These are phyloP conservation scores for Chalciporus sphaerocephalus DNA, from an alignment of 768 basidiomycete species.

Conservation along the genomic window DNA sequence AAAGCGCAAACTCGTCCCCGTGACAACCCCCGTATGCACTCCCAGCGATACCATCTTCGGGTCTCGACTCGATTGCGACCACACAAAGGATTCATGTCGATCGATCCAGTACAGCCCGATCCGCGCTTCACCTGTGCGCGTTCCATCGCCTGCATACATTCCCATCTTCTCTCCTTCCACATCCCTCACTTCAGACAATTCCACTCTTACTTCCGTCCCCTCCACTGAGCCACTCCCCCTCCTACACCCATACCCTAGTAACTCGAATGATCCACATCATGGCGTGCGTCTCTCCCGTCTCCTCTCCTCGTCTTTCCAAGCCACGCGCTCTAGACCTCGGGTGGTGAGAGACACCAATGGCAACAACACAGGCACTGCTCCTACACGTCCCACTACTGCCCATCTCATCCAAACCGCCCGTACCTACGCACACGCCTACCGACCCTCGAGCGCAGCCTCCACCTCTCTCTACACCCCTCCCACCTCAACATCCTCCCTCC, in stretches of 20 bases:
- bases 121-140: constrained; percentile 10
- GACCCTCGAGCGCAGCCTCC: constrained; percentile 8
- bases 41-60: constrained; percentile 23
- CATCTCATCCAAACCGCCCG: constrained; percentile 16
- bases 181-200: constrained; percentile 7
- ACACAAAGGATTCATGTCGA: not conserved
- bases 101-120: not conserved
- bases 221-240: constrained; percentile 12
- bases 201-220: constrained; percentile 12
- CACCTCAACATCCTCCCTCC: not conserved
- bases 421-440: constrained; percentile 14
- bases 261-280: not conserved
- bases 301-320: constrained; percentile 20
- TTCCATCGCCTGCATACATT: constrained; percentile 22
- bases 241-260: not conserved
- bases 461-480: constrained; percentile 17
- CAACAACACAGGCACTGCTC: not conserved
- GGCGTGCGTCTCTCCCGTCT: constrained; percentile 18
- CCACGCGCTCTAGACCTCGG: constrained; percentile 1
- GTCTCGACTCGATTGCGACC: constrained; percentile 1
- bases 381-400: constrained; percentile 14
- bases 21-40: constrained; percentile 17
- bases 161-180: constrained; percentile 18
- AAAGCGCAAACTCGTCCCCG: constrained; percentile 13
- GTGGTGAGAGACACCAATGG: not conserved